These are phyloP conservation scores for Eutrema japonicum DNA, from an alignment of 345 rosid species.

Conservation along the genomic window DNA sequence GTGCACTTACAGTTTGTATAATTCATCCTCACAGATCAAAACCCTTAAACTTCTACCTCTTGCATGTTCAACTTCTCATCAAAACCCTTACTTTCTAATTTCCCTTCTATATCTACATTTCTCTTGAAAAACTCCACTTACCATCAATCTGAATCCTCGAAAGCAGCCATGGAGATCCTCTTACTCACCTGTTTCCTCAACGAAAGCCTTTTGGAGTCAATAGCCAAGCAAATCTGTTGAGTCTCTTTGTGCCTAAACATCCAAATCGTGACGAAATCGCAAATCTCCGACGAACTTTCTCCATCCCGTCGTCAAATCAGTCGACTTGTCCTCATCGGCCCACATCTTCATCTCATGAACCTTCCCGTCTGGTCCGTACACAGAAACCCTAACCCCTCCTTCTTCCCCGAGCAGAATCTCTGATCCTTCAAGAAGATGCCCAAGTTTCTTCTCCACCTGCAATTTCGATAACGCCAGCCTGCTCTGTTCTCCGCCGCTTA, in stretches of 20 bases:
- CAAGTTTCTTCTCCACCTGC: neutral
- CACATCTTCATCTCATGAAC: neutral
- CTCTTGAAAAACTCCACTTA: neutral
- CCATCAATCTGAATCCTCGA: neutral
- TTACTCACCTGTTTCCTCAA: neutral
- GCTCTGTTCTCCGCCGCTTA: neutral
- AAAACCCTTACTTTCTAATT: neutral
- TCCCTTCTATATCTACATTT: neutral
- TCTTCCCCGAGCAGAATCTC: neutral
- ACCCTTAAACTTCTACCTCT: neutral
- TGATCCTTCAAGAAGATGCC: neutral
- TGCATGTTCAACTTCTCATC: neutral
- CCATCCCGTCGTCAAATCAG: neutral
- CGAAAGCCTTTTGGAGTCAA: neutral
- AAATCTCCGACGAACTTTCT: neutral
- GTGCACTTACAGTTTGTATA: no score
- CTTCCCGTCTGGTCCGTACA: constrained; percentile 5
- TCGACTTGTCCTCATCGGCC: neutral
- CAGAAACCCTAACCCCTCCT: neutral
- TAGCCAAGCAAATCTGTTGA: neutral
- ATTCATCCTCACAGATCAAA: neutral
- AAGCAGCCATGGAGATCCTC: neutral
- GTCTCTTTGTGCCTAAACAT: neutral
- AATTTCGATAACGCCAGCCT: neutral
- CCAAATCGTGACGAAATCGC: constrained; percentile 11